Evolutionary conservation across 202 grass and related monocot species (phyloP), one percentile per base, ranked within the genome.

Genomic region (Hordeum pubiflorum): DNA sequence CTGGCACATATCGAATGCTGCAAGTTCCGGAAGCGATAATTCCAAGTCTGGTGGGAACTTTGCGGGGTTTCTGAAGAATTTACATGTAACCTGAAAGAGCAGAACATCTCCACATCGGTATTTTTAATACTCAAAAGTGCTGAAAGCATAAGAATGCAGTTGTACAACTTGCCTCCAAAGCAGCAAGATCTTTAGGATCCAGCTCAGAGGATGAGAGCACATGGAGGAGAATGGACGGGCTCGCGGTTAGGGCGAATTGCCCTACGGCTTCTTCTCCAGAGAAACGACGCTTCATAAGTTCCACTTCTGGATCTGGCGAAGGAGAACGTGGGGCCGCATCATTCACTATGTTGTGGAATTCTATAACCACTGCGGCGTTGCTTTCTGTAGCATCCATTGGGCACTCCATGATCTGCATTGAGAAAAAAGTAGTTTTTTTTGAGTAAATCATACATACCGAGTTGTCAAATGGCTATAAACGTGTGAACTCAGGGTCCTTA

Each of bases 91-190:
- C 84, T 94, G 84, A 78, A 63, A 86, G 22, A 75, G 52, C 6
- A 79, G 3, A 62, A 22, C 31, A 67, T 44, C 17, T 17, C 46
- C 36, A 77, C 59, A 81, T 37, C 6, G 59, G 50, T 29, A 74
- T 61, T 40, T 83, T 50, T 50, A 83, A 78, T 59, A 46, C 21
- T 54, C 54, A 64, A 41, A 58, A 38, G 18, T 1, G 1, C 3
- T 7, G n/a, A 63, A 31, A 32, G 59, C 23, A 24, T 79, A 60
- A 55, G 11, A 74, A 44, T 3, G 10, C 13, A 33, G 32, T 15
- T 50, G 50, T 39, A 38, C 5, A n/a, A 90, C 87, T 93, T 93
- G 79, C 92, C 92, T 94, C 92, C 55, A 94, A 75, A 52, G 85
- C 83, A 66, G 86, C 78, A 55, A 91, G 78, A 78, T 94, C 92